phyloP scores from a whole-genome alignment of 768 basidiomycete species.

The Pisolithus microcarpus region DNA sequence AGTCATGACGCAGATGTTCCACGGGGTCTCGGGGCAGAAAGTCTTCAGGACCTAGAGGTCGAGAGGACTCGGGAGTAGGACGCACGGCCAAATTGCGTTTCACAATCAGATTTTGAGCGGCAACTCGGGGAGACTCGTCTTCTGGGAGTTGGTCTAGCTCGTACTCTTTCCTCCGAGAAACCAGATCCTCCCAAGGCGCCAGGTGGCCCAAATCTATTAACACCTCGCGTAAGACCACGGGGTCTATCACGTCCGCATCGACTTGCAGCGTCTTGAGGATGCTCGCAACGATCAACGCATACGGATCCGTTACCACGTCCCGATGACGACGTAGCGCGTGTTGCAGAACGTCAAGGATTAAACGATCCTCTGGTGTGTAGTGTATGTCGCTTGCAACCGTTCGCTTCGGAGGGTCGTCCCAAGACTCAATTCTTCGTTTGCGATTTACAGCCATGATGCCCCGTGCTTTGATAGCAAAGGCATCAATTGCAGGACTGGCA shows the following conservation, averaged over 20 bases:
- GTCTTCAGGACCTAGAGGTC: constrained; percentile 53
- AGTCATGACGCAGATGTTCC: constrained; percentile 76
- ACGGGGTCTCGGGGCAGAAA: constrained; percentile 57
- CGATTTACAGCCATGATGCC: constrained; percentile 32
- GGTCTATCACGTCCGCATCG: constrained; percentile 21
- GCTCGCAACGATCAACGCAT: constrained; percentile 39
- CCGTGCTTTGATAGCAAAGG: constrained; percentile 47
- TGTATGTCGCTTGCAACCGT: constrained; percentile 16
- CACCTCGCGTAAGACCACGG: constrained; percentile 34
- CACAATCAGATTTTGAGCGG: constrained; percentile 26
- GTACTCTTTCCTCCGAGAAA: constrained; percentile 33
- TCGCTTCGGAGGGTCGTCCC: constrained; percentile 24
- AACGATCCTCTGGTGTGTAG: constrained; percentile 49
- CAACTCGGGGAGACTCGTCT: constrained; percentile 25
- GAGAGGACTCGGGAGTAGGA: constrained; percentile 1
- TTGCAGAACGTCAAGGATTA: constrained; percentile 53
- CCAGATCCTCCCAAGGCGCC: constrained; percentile 74
- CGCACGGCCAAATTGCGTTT: constrained; percentile 11
- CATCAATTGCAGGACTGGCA: constrained; percentile 33
- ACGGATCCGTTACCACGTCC: constrained; percentile 56
- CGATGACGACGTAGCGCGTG: constrained; percentile 44
- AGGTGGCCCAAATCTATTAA: constrained; percentile 68
- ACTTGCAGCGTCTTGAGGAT: constrained; percentile 54
- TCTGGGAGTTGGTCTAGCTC: constrained; percentile 17
- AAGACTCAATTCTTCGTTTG: constrained; percentile 24